phyloP scores from a whole-genome alignment of 2,329 filamentous ascomycete species.

The Xylariomycetidae sp. region DNA sequence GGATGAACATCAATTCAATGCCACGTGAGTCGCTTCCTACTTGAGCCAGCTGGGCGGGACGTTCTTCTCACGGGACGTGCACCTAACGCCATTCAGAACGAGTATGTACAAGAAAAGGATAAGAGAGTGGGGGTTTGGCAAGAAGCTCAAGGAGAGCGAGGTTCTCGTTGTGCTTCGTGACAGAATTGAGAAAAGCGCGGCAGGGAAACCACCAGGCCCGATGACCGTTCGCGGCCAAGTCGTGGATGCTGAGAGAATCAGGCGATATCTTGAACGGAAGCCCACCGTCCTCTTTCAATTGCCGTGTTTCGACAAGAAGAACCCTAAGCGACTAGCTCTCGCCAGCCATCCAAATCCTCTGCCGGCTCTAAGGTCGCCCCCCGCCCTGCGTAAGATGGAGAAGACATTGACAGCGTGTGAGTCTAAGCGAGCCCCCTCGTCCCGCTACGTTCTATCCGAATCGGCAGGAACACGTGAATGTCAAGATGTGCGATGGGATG shows the following conservation, averaged over 20 bases:
- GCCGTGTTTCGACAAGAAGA: neutral
- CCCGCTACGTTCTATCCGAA: neutral
- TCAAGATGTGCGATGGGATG: too few species aligned
- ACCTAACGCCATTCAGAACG: constrained; percentile 22
- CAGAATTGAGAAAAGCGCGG: constrained; percentile 30
- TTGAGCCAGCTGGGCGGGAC: neutral
- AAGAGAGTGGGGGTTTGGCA: constrained; percentile 35
- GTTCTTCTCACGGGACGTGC: constrained; percentile 1
- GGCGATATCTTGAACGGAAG: constrained; percentile 34
- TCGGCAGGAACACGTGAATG: too few species aligned
- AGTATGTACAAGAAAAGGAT: constrained; percentile 40
- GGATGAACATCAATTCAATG: constrained; percentile 30
- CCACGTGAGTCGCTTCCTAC: constrained; percentile 28
- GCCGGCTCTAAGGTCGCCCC: constrained; percentile 10
- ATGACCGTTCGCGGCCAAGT: constrained; percentile 33
- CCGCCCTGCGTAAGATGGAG: constrained; percentile 14
- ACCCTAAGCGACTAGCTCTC: neutral
- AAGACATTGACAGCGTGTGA: constrained; percentile 16
- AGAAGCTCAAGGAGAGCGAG: constrained; percentile 36
- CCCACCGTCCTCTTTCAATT: constrained; percentile 15
- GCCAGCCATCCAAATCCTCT: constrained; percentile 2
- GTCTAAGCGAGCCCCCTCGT: constrained; percentile 1
- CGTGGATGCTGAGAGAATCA: constrained; percentile 34
- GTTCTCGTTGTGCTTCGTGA: constrained; percentile 33
- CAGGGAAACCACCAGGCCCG: constrained; percentile 26